Evolutionary conservation across 2,329 filamentous ascomycete genomes (phyloP), one percentile per base, ranked within the genome.

Genomic region (Emydomyces testavorans): DNA sequence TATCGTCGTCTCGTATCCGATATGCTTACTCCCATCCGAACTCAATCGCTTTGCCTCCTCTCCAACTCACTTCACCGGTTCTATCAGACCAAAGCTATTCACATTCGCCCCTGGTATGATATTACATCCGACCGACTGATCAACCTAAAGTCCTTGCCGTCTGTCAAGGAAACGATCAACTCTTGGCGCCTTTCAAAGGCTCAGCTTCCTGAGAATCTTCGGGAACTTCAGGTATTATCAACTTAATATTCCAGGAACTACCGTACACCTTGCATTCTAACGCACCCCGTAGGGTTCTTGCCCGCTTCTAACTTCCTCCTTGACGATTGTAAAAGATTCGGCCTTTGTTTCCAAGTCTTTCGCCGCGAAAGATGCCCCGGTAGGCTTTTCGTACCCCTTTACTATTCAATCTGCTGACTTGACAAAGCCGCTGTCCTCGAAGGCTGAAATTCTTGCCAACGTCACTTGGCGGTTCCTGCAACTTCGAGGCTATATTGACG

Each of bases 401-500:
- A 23, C 7, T n/a, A 28, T 32, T 16, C 13, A 45, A 36, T 28
- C 29, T 47, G 26, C 29, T 48, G 13, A 50, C 31, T n/a, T 36
- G 7, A 24, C 13, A 49, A 47, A 75, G 66, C 59, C 62, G 11
- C 62, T 76, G 6, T 78, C 74, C 50, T 77, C 82, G n/a, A 77
- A 82, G 53, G 75, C 83, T 13, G 84, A 92, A 58, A 76, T 90
- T 47, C 69, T 76, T 20, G 70, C 87, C 15, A 85, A 94, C 57
- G 78, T 82, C 5, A 75, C 90, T 50, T 95, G 87, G 83, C 79
- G 88, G 48, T 92, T 95, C 65, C 74, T 98, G 18, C 86, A 94
- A 60, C 74, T 96, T 41, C 80, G 89, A 50, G 88, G 83, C 20
- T 98, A 95, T 59, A 74, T 94, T 39, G 79, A 92, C 56, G 72